Percentiles rank a stretch among this genome's conserved stretches.
phyloP scores from a whole-genome alignment of 495 filamentous ascomycete species.

The Aspergillus sclerotioniger region DNA sequence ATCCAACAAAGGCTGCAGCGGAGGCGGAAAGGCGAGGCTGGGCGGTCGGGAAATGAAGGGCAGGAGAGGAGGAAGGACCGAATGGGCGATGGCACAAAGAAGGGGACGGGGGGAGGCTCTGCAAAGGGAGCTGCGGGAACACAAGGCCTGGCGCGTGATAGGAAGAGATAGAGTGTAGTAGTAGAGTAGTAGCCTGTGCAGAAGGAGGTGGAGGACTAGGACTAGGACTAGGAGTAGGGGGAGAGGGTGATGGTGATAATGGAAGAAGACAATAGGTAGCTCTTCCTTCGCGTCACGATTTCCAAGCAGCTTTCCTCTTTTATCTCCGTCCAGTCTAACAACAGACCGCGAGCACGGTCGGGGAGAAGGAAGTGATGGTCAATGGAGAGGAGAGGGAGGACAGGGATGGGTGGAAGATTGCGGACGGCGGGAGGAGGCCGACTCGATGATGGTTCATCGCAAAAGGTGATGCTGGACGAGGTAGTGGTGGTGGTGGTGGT shows the following conservation, averaged over 20 bases:
- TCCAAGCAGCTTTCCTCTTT: background rate
- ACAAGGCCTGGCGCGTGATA: conserved; percentile 17
- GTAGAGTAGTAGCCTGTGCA: background rate
- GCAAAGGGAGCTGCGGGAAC: conserved; percentile 16
- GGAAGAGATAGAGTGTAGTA: conserved; percentile 10
- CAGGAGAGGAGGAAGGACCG: conserved; percentile 11
- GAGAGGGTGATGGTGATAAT: conserved; percentile 8
- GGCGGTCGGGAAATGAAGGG: conserved; percentile 1
- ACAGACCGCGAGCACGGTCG: no score
- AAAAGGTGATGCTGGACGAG: background rate
- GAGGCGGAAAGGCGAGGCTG: conserved; percentile 4
- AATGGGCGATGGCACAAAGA: conserved; percentile 16
- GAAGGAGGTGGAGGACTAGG: no score
- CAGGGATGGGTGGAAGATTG: conserved; percentile 4
- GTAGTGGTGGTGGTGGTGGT: background rate
- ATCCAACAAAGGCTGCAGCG: conserved; percentile 4
- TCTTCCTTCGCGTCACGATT: conserved; percentile 6
- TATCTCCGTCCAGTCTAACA: background rate
- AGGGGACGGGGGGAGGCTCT: conserved; percentile 18
- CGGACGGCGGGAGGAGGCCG: conserved; percentile 8
- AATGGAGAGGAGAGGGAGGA: conserved; percentile 13
- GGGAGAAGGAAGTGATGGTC: background rate
- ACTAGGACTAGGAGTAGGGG: no score
- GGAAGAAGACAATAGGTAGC: conserved; percentile 10
- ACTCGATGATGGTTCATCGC: background rate